These are phyloP conservation scores for Helicostylum pulchrum DNA, from an alignment of 192 early-diverging fungal species.

Conservation along the genomic window DNA sequence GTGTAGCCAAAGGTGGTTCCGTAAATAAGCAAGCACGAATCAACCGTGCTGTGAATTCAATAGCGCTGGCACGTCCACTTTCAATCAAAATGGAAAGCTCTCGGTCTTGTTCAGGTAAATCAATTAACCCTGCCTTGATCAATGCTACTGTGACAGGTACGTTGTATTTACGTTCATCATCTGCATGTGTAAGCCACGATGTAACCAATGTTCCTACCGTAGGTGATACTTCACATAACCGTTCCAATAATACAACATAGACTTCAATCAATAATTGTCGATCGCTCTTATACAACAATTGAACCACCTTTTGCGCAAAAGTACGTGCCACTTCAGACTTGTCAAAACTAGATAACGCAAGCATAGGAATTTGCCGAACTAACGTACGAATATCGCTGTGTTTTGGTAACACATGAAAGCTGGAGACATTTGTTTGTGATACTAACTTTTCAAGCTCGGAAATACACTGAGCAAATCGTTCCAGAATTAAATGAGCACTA, in stretches of 20 bases:
- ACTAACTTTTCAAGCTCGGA: slow-evolving; percentile 78
- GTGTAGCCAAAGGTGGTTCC: slow-evolving; percentile 47
- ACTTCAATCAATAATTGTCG: slow-evolving; percentile 69
- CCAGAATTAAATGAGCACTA: slow-evolving; percentile 51
- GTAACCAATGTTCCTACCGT: slow-evolving; percentile 80
- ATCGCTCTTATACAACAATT: slow-evolving; percentile 77
- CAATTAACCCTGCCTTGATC: slow-evolving; percentile 74
- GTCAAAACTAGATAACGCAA: slow-evolving; percentile 64
- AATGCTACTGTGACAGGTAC: slow-evolving; percentile 78
- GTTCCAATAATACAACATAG: slow-evolving; percentile 81
- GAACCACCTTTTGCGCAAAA: slow-evolving; percentile 86
- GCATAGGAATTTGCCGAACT: slow-evolving; percentile 67
- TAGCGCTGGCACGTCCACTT: slow-evolving; percentile 59
- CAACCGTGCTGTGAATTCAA: slow-evolving; percentile 75
- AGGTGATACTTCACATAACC: slow-evolving; percentile 81
- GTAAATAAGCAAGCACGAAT: slow-evolving; percentile 65
- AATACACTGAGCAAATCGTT: slow-evolving; percentile 61
- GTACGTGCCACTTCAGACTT: slow-evolving; percentile 76
- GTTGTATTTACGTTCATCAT: slow-evolving; percentile 92
- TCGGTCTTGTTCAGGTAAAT: slow-evolving; percentile 78
- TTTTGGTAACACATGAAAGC: slow-evolving; percentile 66
- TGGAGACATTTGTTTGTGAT: slow-evolving; percentile 40
- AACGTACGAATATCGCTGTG: slow-evolving; percentile 75
- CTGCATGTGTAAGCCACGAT: slow-evolving; percentile 87
- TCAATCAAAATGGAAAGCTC: slow-evolving; percentile 86